Evolutionary conservation across 2,329 filamentous ascomycete genomes (phyloP).

Genomic region (Scytalidium sp.): DNA sequence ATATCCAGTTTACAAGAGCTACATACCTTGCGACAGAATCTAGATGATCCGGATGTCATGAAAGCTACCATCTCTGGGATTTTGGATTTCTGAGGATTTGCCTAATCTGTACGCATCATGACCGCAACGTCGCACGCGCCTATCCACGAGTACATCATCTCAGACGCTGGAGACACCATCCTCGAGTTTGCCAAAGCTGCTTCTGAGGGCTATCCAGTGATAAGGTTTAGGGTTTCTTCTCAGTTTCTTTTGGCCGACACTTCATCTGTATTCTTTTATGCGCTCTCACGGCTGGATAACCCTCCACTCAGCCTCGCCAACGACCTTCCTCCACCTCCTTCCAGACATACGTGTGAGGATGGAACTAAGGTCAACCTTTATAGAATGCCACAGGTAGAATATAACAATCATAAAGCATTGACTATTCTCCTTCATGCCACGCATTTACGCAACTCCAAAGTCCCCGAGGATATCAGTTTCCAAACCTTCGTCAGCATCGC

Average conservation of each 20-base stretch:
- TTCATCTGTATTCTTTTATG: conserved; percentile 48
- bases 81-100: conserved; percentile 43
- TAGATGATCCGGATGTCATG: no score
- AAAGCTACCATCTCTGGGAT: conserved; percentile 28
- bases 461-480: conserved; percentile 45
- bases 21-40: no score
- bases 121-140: conserved; percentile 34
- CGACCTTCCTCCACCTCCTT: conserved; percentile 24
- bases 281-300: conserved; percentile 33
- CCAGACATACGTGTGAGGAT: conserved; percentile 38
- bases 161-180: conserved; percentile 44
- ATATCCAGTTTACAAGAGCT: no score
- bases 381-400: conserved; percentile 50
- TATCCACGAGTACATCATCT: conserved; percentile 41
- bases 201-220: conserved; percentile 33
- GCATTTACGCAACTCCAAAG: conserved; percentile 44
- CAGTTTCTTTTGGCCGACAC: conserved; percentile 44
- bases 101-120: background rate
- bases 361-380: conserved; percentile 44
- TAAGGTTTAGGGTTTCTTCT: conserved; percentile 50
- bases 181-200: conserved; percentile 48
- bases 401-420: conserved; percentile 38
- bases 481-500: conserved; percentile 50
- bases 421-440: conserved; percentile 49
- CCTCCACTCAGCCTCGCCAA: conserved; percentile 15